Evolutionary conservation across 306 rosid genomes (phyloP).

Genomic region (Dicorynia guianensis): DNA sequence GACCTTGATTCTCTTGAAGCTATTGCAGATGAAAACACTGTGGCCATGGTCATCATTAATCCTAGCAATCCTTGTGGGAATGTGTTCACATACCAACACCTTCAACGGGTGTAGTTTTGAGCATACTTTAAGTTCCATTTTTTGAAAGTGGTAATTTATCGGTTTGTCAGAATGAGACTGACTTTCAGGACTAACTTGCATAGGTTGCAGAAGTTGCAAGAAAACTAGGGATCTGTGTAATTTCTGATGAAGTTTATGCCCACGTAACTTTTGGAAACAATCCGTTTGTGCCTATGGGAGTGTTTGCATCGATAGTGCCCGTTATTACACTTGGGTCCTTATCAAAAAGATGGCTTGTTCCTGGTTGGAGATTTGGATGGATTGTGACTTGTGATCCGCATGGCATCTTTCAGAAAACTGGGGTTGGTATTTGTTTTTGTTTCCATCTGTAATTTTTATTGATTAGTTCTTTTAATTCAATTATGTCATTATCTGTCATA

Average conservation of each 20-base stretch:
- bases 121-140: not conserved
- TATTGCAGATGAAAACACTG: constrained; percentile 67
- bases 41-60: constrained; percentile 66
- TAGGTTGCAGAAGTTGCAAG: constrained; percentile 73
- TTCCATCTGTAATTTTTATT: not conserved
- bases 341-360: constrained; percentile 71
- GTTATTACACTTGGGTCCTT: constrained; percentile 68
- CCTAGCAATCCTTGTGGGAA: constrained; percentile 78
- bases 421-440: constrained; percentile 43
- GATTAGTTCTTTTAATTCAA: not conserved
- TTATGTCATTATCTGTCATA: too few species aligned
- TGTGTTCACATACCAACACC: constrained; percentile 64
- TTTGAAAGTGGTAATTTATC: constrained; percentile 11
- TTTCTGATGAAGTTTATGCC: constrained; percentile 74
- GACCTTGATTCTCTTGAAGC: constrained; percentile 65
- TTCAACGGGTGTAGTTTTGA: constrained; percentile 50
- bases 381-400: constrained; percentile 60
- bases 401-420: constrained; percentile 53
- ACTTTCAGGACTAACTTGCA: constrained; percentile 4
- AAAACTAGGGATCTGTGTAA: constrained; percentile 59
- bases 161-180: constrained; percentile 14
- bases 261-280: constrained; percentile 57
- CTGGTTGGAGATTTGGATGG: constrained; percentile 83
- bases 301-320: constrained; percentile 57
- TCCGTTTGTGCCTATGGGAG: constrained; percentile 74